Conservation (phyloP, 331 rosid species). For the Arachis monticola region DNA sequence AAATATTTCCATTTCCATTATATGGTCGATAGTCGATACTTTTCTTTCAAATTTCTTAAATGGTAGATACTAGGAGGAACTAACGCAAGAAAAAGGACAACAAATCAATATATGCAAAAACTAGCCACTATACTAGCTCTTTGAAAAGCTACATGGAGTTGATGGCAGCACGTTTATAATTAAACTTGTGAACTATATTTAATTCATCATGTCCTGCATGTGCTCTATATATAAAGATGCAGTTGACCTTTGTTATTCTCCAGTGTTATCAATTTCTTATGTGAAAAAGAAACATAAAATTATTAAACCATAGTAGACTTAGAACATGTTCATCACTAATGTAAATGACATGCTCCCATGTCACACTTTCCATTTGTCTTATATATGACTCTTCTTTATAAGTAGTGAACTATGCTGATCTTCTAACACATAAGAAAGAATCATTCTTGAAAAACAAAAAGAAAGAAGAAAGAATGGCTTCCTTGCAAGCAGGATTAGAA, state of each 20-base stretch:
- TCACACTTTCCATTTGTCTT: slow-evolving; percentile 30
- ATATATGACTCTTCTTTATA: slow-evolving; percentile 31
- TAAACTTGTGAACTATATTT: slow-evolving; percentile 11
- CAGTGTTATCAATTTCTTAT: background rate
- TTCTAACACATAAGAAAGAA: slow-evolving; percentile 31
- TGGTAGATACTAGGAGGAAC: no score
- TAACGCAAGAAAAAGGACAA: no score
- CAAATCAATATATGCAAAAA: no score
- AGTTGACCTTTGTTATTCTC: background rate
- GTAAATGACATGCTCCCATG: slow-evolving; percentile 48
- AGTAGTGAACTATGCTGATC: slow-evolving; percentile 32
- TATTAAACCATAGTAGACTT: background rate
- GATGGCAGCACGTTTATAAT: slow-evolving; percentile 27
- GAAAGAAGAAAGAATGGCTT: background rate
- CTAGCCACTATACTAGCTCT: no score
- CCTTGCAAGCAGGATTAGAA: no score
- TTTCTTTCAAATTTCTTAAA: no score
- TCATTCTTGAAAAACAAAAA: no score
- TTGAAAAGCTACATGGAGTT: background rate
- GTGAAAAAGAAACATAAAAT: background rate
- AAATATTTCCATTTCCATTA: no score
- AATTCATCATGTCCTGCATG: slow-evolving; percentile 10
- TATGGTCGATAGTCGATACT: no score
- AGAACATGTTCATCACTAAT: slow-evolving; percentile 64
- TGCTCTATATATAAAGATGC: background rate